A percentile compares a stretch with the other conserved stretches of the same genome.
phyloP scores from a whole-genome alignment of 176 grass and related monocot genomes.

The Aegilops bicornis region DNA sequence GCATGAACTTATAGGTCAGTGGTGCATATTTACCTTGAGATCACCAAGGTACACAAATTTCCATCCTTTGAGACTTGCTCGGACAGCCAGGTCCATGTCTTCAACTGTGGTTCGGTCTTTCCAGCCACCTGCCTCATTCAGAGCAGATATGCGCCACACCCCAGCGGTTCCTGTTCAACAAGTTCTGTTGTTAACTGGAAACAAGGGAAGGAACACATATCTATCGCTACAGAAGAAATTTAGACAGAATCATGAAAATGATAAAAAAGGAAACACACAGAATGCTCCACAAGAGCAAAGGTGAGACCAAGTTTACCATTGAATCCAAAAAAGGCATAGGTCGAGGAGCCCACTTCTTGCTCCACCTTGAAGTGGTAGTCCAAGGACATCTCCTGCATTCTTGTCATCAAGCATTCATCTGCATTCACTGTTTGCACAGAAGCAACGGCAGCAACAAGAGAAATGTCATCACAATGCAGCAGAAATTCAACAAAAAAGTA shows the following conservation, averaged over 20 bases:
- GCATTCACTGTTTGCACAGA: no score
- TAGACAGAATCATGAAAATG: no score
- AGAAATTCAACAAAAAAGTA: no score
- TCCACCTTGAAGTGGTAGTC: conserved; percentile 77
- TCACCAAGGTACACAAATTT: conserved; percentile 71
- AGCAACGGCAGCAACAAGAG: no score
- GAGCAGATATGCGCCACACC: conserved; percentile 60
- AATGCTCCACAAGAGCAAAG: no score
- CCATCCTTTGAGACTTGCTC: conserved; percentile 71
- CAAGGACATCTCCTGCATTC: not conserved
- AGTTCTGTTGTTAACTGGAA: not conserved
- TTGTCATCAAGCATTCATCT: no score
- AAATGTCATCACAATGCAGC: no score
- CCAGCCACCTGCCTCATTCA: conserved; percentile 72
- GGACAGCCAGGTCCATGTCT: conserved; percentile 79
- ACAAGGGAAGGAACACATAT: no score
- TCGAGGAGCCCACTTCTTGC: conserved; percentile 62
- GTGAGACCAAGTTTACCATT: no score
- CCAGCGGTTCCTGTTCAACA: conserved; percentile 52
- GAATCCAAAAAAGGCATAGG: not conserved
- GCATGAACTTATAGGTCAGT: not conserved
- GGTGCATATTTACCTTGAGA: conserved; percentile 43
- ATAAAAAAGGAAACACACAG: no score
- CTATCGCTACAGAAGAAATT: no score
- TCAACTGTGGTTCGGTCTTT: conserved; percentile 73